Evolutionary conservation across 2,329 filamentous ascomycete genomes (phyloP), one percentile per base, ranked within the genome.

Genomic region (Penicillium sp.): DNA sequence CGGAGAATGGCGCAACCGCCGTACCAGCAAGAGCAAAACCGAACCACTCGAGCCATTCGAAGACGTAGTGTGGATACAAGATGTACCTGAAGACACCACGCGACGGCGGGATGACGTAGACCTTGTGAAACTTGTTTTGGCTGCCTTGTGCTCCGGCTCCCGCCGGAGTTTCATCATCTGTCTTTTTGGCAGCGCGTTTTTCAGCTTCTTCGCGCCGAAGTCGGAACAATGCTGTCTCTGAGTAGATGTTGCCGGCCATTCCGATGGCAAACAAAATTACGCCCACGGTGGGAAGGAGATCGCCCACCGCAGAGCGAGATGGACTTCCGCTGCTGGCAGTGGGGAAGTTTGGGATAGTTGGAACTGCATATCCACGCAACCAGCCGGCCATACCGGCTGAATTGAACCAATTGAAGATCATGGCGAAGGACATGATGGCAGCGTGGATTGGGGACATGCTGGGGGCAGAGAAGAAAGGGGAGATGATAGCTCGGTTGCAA

Each of bases 41-140:
- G 4, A 83, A 74, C 94, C 94, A 99, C 80, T 99, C 94, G 51
- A 96, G 72, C 94, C 94, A 99, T 77, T 99, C 94, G 70, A 88
- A 89, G n/a, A 96, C 80, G 73, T 97, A 99, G 73, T 99, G 94
- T 63, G 94, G 92, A 73, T 88, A 96, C 57, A 97, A 81, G 69
- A 96, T 84, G 67, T 86, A 88, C 62, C 82, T 81, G 76, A 97
- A 99, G 48, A 96, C 76, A 0, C 92, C 92, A 49, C 88, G 88
- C 68, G 90, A 80, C 0, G 94, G 76, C n/a, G 77, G 94, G 50
- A 99, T 84, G 76, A 89, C 85, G 72, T 97, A 97, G 59, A 95
- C 84, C 76, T 94, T 96, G 44, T 89, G 83, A 59, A 89, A 86
- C 16, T 79, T 79, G 57, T 81, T 76, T 43, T 75, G 72, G 13